Conservation (phyloP, 1,284 basidiomycete species). For the Malassezia furfur region DNA sequence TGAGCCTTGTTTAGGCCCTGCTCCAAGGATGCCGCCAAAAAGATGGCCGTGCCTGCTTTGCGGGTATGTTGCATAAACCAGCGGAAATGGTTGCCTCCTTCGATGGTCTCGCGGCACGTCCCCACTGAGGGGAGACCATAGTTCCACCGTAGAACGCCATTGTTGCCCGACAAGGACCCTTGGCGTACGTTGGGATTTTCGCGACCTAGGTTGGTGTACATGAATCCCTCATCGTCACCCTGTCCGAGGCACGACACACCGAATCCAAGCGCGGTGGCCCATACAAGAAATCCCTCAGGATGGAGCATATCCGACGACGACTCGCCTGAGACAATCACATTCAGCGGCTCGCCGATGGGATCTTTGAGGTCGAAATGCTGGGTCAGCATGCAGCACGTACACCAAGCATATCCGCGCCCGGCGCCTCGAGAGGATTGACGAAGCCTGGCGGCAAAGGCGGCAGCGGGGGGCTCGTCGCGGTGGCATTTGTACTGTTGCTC, state of each 20-base stretch:
- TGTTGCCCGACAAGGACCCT: conserved; percentile 31
- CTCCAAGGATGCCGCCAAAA: conserved; percentile 57
- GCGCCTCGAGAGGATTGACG: conserved; percentile 5
- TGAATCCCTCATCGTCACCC: conserved; percentile 27
- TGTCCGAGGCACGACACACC: conserved; percentile 46
- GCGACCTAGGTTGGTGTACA: conserved; percentile 38
- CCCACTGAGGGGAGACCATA: conserved; percentile 29
- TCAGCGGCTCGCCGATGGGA: conserved; percentile 37
- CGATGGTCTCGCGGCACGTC: conserved; percentile 59
- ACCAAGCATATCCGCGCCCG: conserved; percentile 9
- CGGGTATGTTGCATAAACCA: conserved; percentile 68
- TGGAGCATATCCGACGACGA: conserved; percentile 30
- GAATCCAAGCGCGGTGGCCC: conserved; percentile 42
- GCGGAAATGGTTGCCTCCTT: conserved; percentile 81
- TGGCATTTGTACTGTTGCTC: background rate
- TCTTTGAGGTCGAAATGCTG: background rate
- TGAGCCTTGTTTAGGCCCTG: conserved; percentile 26
- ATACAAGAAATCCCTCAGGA: conserved; percentile 40
- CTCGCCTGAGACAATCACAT: conserved; percentile 38
- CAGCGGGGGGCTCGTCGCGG: background rate
- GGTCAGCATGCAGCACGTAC: background rate
- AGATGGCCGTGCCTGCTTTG: conserved; percentile 59
- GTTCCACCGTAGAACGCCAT: conserved; percentile 38
- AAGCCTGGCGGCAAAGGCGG: conserved; percentile 12
- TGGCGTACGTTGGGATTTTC: conserved; percentile 25